phyloP scores from a whole-genome alignment of 345 rosid species.

The Arabis hirsuta region DNA sequence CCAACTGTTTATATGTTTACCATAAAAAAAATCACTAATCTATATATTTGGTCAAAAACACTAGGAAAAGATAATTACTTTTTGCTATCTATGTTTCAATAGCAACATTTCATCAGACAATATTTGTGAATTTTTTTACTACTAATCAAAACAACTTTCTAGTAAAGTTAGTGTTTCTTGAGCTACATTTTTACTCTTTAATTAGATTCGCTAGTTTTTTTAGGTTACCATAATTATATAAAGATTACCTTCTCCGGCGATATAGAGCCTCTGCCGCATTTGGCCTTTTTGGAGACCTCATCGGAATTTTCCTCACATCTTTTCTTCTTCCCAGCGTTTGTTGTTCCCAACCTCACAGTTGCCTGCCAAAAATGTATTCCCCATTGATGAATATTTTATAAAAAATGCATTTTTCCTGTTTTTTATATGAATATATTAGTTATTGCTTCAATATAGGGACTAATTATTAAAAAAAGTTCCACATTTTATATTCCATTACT shows the following conservation, averaged over 20 bases:
- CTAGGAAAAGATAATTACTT: neutral
- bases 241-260: constrained; percentile 67
- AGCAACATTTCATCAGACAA: neutral
- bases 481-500: too few species aligned
- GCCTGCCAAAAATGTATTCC: constrained; percentile 43
- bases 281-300: constrained; percentile 55
- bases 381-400: too few species aligned
- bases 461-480: too few species aligned
- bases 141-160: neutral
- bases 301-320: constrained; percentile 61
- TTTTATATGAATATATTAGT: too few species aligned
- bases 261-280: constrained; percentile 53
- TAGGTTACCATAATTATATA: too few species aligned
- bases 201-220: neutral
- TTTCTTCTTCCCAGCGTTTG: constrained; percentile 70
- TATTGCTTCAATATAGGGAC: too few species aligned
- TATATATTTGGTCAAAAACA: neutral
- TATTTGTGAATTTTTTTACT: neutral
- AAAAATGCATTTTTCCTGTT: too few species aligned
- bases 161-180: neutral
- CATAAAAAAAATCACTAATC: neutral
- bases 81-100: neutral
- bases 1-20: neutral
- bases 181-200: constrained; percentile 4
- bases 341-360: constrained; percentile 46